Evolutionary conservation across 352 stramenopile genomes (phyloP), one percentile per base, ranked within the genome.

Genomic region (Globisporangium viniferum): DNA sequence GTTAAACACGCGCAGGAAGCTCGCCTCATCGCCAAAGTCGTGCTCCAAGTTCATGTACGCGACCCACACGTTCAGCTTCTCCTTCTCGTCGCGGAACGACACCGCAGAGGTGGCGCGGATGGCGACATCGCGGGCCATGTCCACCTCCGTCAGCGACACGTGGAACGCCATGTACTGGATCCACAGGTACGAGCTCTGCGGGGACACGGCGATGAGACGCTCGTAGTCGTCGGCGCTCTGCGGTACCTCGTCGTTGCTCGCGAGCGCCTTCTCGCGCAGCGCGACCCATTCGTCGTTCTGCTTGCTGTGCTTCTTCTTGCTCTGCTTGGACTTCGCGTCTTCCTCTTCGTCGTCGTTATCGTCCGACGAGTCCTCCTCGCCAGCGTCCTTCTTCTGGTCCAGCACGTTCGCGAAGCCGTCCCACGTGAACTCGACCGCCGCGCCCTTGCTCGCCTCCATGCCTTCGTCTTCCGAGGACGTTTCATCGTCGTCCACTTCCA

Each of bases 81-180:
- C 96, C 66, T 95, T 92, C 73, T 98, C 96, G 65, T 98, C 84
- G 46, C 94, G 90, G 78, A 98, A 98, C 67, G 97, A 97, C 46
- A 99, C 96, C 41, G 92, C 89, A 29, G 97, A 93, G 36, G 97
- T 97, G 8, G 96, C 96, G 54, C 94, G 88, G 51, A 94, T 79
- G 0, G 95, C 97, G 59, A 99, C 95, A 72, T 96, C 93, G 10
- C 96, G 90, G 35, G 95, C 96, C 54, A 96, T 78, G 9, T 92
- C 88, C 59, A 98, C 87, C 69, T 99, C 94, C 41, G 94, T 98
- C 24, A 98, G 78, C 46, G 93, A 98, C 39, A 99, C 81, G 76
- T 99, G 91, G 81, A 98, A 99, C 18, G 97, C 97, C 96, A 99
- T 99, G 84, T 98, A 99, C 72, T 97, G 92, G 72, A 99, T 99